Conservation (phyloP, 2,329 filamentous ascomycete species). For the Cladophialophora psammophila region DNA sequence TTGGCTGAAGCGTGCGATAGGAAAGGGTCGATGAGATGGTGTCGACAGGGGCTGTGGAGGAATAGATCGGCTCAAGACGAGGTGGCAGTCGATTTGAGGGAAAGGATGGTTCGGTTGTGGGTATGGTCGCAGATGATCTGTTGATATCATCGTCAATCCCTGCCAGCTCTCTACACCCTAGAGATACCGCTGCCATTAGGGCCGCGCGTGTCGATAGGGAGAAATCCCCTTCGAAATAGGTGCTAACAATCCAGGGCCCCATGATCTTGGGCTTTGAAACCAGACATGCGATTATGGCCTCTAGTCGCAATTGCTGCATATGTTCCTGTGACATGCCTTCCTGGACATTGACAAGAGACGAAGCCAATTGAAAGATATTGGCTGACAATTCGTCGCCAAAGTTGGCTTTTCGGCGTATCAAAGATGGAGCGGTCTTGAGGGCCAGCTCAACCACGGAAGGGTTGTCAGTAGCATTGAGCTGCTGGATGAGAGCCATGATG, state of each 20-base stretch:
- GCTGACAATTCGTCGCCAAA: slow-evolving; percentile 89
- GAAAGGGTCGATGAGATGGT: slow-evolving; percentile 72
- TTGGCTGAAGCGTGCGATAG: slow-evolving; percentile 76
- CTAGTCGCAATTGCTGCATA: slow-evolving; percentile 77
- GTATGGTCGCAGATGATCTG: slow-evolving; percentile 48
- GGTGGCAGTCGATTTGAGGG: slow-evolving; percentile 81
- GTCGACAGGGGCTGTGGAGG: slow-evolving; percentile 64
- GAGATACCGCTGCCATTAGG: slow-evolving; percentile 80
- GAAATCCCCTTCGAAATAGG: slow-evolving; percentile 91
- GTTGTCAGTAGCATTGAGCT: slow-evolving; percentile 76
- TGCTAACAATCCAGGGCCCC: slow-evolving; percentile 82
- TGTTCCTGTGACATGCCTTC: slow-evolving; percentile 80
- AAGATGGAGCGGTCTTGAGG: slow-evolving; percentile 74
- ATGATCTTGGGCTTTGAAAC: slow-evolving; percentile 77
- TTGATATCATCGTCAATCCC: slow-evolving; percentile 68
- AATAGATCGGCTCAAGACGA: slow-evolving; percentile 76
- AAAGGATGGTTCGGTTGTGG: slow-evolving; percentile 61
- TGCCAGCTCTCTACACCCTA: slow-evolving; percentile 83
- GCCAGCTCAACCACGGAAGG: slow-evolving; percentile 85
- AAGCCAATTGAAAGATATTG: slow-evolving; percentile 81
- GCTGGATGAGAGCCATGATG: slow-evolving; percentile 42
- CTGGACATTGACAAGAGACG: slow-evolving; percentile 77
- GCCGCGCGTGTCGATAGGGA: slow-evolving; percentile 83
- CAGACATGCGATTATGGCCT: slow-evolving; percentile 82
- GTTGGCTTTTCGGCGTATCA: slow-evolving; percentile 87